A percentile compares a stretch with the other conserved stretches of the same genome.
Evolutionary conservation across 805 yeast genomes (phyloP).

Genomic region (Yamadazyma laniorum): DNA sequence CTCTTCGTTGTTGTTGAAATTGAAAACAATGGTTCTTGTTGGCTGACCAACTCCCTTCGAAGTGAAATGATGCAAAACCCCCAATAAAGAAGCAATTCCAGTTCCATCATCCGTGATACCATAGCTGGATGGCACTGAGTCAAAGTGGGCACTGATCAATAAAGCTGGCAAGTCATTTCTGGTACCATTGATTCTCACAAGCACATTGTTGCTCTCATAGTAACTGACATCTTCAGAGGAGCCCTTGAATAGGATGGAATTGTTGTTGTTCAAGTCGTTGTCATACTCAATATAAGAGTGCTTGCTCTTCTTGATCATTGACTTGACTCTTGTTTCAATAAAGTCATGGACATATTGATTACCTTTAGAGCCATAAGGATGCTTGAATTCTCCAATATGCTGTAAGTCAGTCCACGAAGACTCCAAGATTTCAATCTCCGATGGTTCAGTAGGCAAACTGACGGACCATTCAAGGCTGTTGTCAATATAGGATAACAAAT

Average conservation of each 20-base stretch:
- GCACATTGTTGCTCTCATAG: constrained; percentile 78
- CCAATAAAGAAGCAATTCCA: constrained; percentile 80
- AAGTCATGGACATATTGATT: constrained; percentile 77
- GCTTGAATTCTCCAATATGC: constrained; percentile 60
- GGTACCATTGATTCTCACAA: constrained; percentile 70
- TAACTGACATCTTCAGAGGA: constrained; percentile 57
- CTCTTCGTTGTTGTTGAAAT: constrained; percentile 89
- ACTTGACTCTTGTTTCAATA: constrained; percentile 43
- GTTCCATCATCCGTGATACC: constrained; percentile 94
- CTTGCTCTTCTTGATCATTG: constrained; percentile 24
- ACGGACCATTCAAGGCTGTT: constrained; percentile 40
- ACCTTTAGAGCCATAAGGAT: constrained; percentile 76
- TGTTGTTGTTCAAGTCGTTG: constrained; percentile 41
- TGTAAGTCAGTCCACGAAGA: constrained; percentile 74
- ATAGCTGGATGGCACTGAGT: constrained; percentile 80
- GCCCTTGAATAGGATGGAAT: constrained; percentile 49
- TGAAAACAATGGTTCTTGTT: constrained; percentile 68
- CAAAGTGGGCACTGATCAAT: constrained; percentile 81
- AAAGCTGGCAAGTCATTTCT: constrained; percentile 61
- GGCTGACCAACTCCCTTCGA: constrained; percentile 46
- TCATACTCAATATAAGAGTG: constrained; percentile 34
- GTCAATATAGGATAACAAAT: constrained; percentile 36
- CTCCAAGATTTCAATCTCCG: constrained; percentile 31
- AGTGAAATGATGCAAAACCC: constrained; percentile 53
- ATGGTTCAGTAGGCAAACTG: constrained; percentile 38